Base-by-base conservation (phyloP, 2,329 filamentous ascomycete species). In the Ampelomyces quisqualis region DNA sequence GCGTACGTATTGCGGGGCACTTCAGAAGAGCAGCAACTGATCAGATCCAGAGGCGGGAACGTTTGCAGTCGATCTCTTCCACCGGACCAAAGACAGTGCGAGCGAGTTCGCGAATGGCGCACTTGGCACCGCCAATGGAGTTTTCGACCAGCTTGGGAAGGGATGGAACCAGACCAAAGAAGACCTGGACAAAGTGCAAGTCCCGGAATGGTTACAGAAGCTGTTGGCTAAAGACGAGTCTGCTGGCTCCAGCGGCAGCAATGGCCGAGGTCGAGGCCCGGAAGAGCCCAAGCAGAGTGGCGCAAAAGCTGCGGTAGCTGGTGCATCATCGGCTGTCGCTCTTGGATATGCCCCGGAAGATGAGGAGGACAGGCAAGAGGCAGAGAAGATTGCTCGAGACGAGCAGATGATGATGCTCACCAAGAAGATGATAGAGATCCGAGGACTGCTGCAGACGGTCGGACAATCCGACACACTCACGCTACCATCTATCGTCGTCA, bases 401-500 rank as follows among this genome's bases (percentile, higher is more conserved):
- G 93, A 98, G 65, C 93, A 98, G 70, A 98, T 98, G 91, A 98
- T 98, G 93, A 78, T 96, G 55, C 75, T 98, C 61, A 98, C 94
- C 2, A 91, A 93, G 73, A 97, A 97, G 73, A 98, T 98, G 93
- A 98, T 98, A 61, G 93, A 98, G 73, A 97, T 98, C 42, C 79
- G 94, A 54, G 90, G 85, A 54, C 88, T 98, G 41, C 77, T 98
- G 17, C 87, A 94, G 62, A 88, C 85, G 18, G 87, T 98, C 32
- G 94, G 90, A 22, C 91, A 98, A 73, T 94, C 90, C 1, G 89
- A 86, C 51, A 82, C 88, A 3, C 74, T 98, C 49, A 91, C 87
- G 1, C 73, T 98, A 15, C 93, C 93, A 0, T 97, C 94, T 0
- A 98, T 98, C 43, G 93, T 98, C n/a, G 93, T 98, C 24, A 96